Conservation (phyloP, 2,329 filamentous ascomycete species). For the Cytospora piceae region DNA sequence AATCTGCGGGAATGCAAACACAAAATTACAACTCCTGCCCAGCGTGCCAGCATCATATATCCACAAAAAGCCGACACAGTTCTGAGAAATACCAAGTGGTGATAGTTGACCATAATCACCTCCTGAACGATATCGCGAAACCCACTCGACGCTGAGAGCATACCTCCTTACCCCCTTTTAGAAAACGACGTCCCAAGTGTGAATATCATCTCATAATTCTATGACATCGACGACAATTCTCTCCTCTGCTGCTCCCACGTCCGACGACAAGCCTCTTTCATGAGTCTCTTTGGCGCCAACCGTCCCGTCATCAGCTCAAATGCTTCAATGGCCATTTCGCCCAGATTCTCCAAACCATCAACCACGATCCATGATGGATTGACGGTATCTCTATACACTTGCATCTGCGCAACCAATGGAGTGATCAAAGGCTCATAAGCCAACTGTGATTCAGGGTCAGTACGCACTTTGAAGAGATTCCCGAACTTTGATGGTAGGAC, state of each 20-base stretch:
- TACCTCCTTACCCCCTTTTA: not conserved
- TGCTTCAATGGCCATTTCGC: constrained; percentile 75
- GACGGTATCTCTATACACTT: constrained; percentile 50
- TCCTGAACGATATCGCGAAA: not conserved
- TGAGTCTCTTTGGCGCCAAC: constrained; percentile 68
- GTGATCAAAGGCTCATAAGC: constrained; percentile 74
- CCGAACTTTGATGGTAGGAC: not conserved
- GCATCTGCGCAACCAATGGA: constrained; percentile 69
- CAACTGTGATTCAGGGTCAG: constrained; percentile 43
- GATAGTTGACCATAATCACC: not conserved
- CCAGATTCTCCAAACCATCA: constrained; percentile 72
- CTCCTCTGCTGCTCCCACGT: constrained; percentile 46
- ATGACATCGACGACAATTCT: constrained; percentile 32
- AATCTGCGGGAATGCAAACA: not conserved
- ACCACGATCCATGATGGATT: constrained; percentile 70
- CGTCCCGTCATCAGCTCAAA: constrained; percentile 78
- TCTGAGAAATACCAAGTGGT: not conserved
- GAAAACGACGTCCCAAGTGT: not conserved
- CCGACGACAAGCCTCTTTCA: constrained; percentile 62
- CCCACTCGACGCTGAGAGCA: not conserved
- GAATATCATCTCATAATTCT: not conserved
- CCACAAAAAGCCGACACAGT: not conserved
- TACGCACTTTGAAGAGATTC: not conserved
- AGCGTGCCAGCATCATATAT: not conserved
- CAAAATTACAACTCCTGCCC: not conserved